Evolutionary conservation across 192 early-diverging fungal species (phyloP).

Genomic region (Backusella australiensis): DNA sequence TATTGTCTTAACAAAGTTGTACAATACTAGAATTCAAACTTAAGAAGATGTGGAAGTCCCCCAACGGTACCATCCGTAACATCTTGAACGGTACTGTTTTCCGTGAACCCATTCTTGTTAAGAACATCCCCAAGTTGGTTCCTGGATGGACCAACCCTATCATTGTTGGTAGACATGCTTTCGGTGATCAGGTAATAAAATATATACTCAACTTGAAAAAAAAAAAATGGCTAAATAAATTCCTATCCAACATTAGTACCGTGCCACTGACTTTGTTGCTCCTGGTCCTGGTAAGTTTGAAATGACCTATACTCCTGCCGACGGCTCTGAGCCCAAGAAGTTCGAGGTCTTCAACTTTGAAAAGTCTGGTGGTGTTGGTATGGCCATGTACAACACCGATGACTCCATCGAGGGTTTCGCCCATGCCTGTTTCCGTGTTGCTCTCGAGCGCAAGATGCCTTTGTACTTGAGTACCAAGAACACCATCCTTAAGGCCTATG

Average conservation of each 20-base stretch:
- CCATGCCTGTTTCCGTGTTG: conserved; percentile 92
- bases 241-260: too few species aligned
- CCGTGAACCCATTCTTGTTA: conserved; percentile 95
- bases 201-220: too few species aligned
- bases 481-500: conserved; percentile 95
- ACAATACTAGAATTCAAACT: conserved; percentile 76
- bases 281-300: conserved; percentile 89
- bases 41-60: conserved; percentile 98
- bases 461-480: conserved; percentile 97
- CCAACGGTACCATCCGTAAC: conserved; percentile 97
- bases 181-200: conserved; percentile 94
- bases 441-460: conserved; percentile 85
- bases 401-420: conserved; percentile 94
- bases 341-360: conserved; percentile 83
- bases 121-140: conserved; percentile 88
- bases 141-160: conserved; percentile 96
- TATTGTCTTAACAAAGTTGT: neutral
- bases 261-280: conserved; percentile 93
- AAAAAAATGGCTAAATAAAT: too few species aligned
- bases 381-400: conserved; percentile 96
- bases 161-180: conserved; percentile 94
- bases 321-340: conserved; percentile 66
- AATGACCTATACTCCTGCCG: conserved; percentile 84
- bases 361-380: conserved; percentile 79
- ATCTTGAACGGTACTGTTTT: conserved; percentile 97